Conservation (phyloP, 495 filamentous ascomycete species). For the Gamarada debralockiae region DNA sequence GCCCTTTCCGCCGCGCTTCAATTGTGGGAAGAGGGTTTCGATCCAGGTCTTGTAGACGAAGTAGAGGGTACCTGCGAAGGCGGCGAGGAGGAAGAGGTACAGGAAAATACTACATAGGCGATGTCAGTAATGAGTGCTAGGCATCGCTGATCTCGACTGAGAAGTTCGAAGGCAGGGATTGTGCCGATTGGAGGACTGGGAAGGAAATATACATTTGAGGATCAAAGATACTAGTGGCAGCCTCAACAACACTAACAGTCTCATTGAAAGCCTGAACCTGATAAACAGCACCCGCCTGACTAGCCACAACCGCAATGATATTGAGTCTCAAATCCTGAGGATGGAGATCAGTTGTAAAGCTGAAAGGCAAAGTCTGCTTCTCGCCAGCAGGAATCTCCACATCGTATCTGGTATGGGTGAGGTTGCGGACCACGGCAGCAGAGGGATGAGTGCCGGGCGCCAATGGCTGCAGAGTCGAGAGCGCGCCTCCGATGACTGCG, state of each 20-base stretch:
- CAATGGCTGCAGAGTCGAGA: constrained; percentile 52
- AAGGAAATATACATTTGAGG: constrained; percentile 82
- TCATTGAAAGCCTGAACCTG: constrained; percentile 81
- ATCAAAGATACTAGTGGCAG: constrained; percentile 89
- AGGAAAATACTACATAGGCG: constrained; percentile 81
- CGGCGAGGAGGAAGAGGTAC: constrained; percentile 82
- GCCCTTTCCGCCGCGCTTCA: constrained; percentile 63
- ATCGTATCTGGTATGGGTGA: constrained; percentile 72
- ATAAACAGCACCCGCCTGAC: constrained; percentile 61
- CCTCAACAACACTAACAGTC: constrained; percentile 85
- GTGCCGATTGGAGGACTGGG: too few relatives aligned
- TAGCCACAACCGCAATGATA: constrained; percentile 66
- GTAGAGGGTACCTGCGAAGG: constrained; percentile 77
- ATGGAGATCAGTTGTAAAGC: constrained; percentile 87
- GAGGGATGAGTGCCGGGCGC: constrained; percentile 46
- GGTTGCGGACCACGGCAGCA: constrained; percentile 68
- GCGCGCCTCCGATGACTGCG: constrained; percentile 70
- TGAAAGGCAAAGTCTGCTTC: constrained; percentile 72
- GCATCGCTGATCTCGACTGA: not conserved
- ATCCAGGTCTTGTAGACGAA: constrained; percentile 99
- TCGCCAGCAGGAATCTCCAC: constrained; percentile 74
- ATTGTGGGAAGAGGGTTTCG: constrained; percentile 92
- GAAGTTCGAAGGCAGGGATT: not conserved
- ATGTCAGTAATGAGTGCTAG: not conserved
- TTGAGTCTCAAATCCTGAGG: constrained; percentile 83